Percentiles rank a stretch among this genome's conserved stretches.
These are phyloP conservation scores for Dothistroma pini DNA, from an alignment of 2,329 filamentous ascomycete genomes.

Conservation along the genomic window DNA sequence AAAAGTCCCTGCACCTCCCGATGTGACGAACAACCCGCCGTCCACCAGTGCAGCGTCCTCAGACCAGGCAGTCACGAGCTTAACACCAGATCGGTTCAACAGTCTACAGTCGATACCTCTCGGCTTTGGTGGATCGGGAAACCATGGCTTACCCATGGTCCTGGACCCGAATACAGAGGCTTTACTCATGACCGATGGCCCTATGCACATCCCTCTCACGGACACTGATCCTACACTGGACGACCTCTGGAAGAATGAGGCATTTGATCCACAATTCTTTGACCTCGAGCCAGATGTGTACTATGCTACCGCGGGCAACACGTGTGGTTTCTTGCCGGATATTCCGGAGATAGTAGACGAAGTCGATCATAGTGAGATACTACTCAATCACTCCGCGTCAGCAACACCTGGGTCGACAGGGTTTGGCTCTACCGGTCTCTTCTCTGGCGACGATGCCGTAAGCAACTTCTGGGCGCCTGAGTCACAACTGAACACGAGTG, in stretches of 20 bases:
- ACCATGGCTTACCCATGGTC: conserved; percentile 4
- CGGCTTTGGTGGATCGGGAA: not conserved
- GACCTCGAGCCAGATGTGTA: conserved; percentile 31
- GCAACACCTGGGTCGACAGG: conserved; percentile 23
- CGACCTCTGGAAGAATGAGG: conserved; percentile 23
- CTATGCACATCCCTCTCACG: conserved; percentile 16
- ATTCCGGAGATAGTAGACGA: conserved; percentile 34
- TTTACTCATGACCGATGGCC: conserved; percentile 14
- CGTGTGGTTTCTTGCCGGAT: conserved; percentile 33
- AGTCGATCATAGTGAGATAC: conserved; percentile 28
- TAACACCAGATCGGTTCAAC: not conserved
- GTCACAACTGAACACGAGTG: conserved; percentile 32
- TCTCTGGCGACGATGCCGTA: conserved; percentile 11
- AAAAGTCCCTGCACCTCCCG: not conserved
- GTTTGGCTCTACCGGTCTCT: conserved; percentile 19
- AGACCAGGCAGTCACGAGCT: not conserved
- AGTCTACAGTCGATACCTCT: conserved; percentile 4
- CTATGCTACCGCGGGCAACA: conserved; percentile 30
- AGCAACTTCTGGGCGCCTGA: conserved; percentile 31
- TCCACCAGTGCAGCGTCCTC: not conserved
- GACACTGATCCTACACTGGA: conserved; percentile 19
- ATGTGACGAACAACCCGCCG: not conserved
- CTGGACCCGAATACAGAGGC: conserved; percentile 16
- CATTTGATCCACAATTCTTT: conserved; percentile 33
- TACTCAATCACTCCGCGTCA: conserved; percentile 20